These are phyloP conservation scores for Luvunga scandens DNA, from an alignment of 345 rosid genomes.

Conservation along the genomic window DNA sequence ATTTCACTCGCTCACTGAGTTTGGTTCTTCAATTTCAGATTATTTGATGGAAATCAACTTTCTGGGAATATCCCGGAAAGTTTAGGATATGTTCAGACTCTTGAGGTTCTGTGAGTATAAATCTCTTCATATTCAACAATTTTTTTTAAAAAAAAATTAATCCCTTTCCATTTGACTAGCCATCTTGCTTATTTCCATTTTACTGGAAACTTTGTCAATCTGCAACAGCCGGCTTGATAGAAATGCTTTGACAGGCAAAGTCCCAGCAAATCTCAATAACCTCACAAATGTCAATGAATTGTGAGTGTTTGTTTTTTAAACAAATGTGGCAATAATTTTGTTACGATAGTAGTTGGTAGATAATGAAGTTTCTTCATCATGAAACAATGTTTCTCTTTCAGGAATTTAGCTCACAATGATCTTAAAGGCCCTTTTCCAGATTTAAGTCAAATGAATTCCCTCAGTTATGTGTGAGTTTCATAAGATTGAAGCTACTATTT, in stretches of 20 bases:
- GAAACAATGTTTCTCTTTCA: conserved; percentile 24
- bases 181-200: background rate
- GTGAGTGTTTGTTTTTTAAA: conserved; percentile 41
- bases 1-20: conserved; percentile 3
- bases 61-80: conserved; percentile 67
- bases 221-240: conserved; percentile 91
- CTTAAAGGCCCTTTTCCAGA: conserved; percentile 79
- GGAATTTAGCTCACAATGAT: conserved; percentile 81
- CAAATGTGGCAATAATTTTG: background rate
- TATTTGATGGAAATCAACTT: conserved; percentile 77
- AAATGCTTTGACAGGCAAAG: conserved; percentile 58
- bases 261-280: conserved; percentile 70
- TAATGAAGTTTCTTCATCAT: background rate
- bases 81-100: conserved; percentile 68
- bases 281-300: conserved; percentile 67
- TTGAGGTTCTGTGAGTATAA: conserved; percentile 94
- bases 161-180: background rate
- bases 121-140: background rate
- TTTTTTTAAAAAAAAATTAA: background rate
- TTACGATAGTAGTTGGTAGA: background rate
- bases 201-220: conserved; percentile 18
- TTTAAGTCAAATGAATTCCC: conserved; percentile 58
- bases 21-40: conserved; percentile 33
- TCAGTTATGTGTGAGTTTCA: conserved; percentile 70
- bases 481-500: background rate